These are phyloP conservation scores for Lachnellula subtilissima DNA, from an alignment of 2,329 filamentous ascomycete species.

Conservation along the genomic window DNA sequence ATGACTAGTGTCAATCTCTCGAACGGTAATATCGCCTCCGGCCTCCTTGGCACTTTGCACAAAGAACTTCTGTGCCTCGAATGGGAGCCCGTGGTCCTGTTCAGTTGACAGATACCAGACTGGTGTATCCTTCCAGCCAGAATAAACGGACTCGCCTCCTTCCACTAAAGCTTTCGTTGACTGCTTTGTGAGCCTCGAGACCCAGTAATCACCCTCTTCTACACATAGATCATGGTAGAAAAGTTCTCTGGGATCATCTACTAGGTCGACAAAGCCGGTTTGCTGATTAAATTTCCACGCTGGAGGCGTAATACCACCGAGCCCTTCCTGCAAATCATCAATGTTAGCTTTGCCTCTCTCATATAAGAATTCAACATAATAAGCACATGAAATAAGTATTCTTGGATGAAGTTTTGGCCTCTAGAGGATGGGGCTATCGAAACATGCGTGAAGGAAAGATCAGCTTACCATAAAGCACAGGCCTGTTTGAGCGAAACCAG, in stretches of 20 bases:
- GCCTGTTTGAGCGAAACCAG: slow-evolving; percentile 34
- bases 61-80: slow-evolving; percentile 33
- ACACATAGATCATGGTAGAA: slow-evolving; percentile 43
- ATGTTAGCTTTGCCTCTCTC: too few species aligned
- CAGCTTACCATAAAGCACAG: slow-evolving; percentile 29
- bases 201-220: slow-evolving; percentile 38
- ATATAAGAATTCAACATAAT: too few species aligned
- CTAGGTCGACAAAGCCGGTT: slow-evolving; percentile 37
- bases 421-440: too few species aligned
- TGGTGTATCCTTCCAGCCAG: slow-evolving; percentile 28
- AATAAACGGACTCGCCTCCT: slow-evolving; percentile 31
- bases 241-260: slow-evolving; percentile 30
- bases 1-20: slow-evolving; percentile 38
- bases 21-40: slow-evolving; percentile 31
- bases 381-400: too few species aligned
- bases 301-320: slow-evolving; percentile 35
- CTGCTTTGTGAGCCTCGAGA: slow-evolving; percentile 35
- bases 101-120: slow-evolving; percentile 36
- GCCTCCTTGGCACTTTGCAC: slow-evolving; percentile 35
- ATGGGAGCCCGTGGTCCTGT: slow-evolving; percentile 36
- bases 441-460: too few species aligned
- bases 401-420: too few species aligned
- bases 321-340: slow-evolving; percentile 19
- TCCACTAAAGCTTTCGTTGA: slow-evolving; percentile 38
- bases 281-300: slow-evolving; percentile 32